A percentile compares a stretch with the other conserved stretches of the same genome.
Evolutionary conservation across 1,284 basidiomycete species (phyloP).

Genomic region (Sporisorium exsertum): DNA sequence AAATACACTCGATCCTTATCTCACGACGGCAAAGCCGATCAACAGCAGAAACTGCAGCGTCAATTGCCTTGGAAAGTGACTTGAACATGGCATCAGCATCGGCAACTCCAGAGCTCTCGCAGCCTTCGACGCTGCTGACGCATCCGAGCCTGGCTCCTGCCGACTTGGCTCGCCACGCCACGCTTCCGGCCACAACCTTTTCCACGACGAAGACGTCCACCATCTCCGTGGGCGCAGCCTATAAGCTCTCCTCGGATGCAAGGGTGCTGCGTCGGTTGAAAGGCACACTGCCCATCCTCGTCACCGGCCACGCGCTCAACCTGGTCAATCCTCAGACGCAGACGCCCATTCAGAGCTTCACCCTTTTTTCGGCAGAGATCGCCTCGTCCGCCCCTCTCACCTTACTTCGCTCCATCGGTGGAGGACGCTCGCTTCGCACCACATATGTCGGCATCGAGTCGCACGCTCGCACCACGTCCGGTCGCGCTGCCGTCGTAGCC

Average conservation of each 20-base stretch:
- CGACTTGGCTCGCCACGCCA: constrained; percentile 31
- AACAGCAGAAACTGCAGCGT: not conserved
- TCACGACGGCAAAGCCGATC: constrained; percentile 2
- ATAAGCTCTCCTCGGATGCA: constrained; percentile 44
- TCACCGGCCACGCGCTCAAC: constrained; percentile 39
- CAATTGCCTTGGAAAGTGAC: not conserved
- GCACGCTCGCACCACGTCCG: constrained; percentile 18
- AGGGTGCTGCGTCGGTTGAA: constrained; percentile 37
- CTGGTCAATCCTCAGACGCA: constrained; percentile 49
- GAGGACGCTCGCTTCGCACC: constrained; percentile 28
- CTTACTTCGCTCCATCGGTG: constrained; percentile 28
- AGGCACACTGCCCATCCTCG: constrained; percentile 38
- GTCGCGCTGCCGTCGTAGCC: constrained; percentile 17
- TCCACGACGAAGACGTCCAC: constrained; percentile 30
- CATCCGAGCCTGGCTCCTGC: constrained; percentile 32
- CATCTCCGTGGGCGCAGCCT: constrained; percentile 40
- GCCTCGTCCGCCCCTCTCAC: constrained; percentile 39
- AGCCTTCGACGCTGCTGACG: constrained; percentile 34
- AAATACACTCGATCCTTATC: not conserved
- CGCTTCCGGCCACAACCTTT: constrained; percentile 30
- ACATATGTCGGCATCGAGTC: constrained; percentile 42
- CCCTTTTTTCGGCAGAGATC: constrained; percentile 33
- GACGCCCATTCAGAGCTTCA: constrained; percentile 48
- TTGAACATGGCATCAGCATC: constrained; percentile 35
- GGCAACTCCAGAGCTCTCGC: constrained; percentile 31